phyloP scores from a whole-genome alignment of 1,139 yeast genomes.

The Taphrina sp. region DNA sequence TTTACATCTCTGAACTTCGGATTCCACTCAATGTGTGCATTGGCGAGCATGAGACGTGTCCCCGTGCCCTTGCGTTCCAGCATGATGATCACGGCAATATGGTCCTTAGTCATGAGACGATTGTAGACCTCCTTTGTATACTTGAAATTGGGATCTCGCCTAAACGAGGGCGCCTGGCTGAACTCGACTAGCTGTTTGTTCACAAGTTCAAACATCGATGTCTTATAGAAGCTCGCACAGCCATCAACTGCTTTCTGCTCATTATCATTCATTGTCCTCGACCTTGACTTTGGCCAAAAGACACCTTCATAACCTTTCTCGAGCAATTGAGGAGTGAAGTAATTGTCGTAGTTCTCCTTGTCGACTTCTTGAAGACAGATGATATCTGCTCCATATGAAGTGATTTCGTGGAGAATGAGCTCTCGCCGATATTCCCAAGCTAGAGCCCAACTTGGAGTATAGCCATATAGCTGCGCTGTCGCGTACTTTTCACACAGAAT shows the following conservation, averaged over 20 bases:
- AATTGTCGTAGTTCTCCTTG: slow-evolving; percentile 77
- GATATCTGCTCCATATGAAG: slow-evolving; percentile 65
- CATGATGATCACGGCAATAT: slow-evolving; percentile 77
- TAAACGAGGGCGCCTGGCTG: slow-evolving; percentile 63
- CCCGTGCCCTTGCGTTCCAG: slow-evolving; percentile 73
- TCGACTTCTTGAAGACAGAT: slow-evolving; percentile 95
- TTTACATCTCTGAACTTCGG: slow-evolving; percentile 96
- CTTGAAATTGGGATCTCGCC: slow-evolving; percentile 77
- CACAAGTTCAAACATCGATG: slow-evolving; percentile 63
- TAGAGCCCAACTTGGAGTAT: slow-evolving; percentile 96
- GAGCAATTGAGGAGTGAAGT: slow-evolving; percentile 74
- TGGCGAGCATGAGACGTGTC: slow-evolving; percentile 69
- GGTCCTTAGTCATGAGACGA: slow-evolving; percentile 94
- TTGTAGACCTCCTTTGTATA: slow-evolving; percentile 93
- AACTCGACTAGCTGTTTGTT: slow-evolving; percentile 79
- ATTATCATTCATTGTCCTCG: slow-evolving; percentile 80
- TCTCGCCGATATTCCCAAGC: slow-evolving; percentile 90
- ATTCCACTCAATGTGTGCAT: slow-evolving; percentile 98
- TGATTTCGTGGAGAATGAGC: slow-evolving; percentile 67
- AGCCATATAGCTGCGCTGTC: slow-evolving; percentile 84
- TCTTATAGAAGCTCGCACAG: slow-evolving; percentile 85
- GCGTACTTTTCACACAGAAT: slow-evolving; percentile 95
- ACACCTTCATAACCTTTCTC: slow-evolving; percentile 75
- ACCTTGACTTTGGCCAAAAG: slow-evolving; percentile 84
- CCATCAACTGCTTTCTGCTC: slow-evolving; percentile 94